Base-by-base conservation (phyloP, 2,329 filamentous ascomycete species). In the Aureobasidium leucospermi region DNA sequence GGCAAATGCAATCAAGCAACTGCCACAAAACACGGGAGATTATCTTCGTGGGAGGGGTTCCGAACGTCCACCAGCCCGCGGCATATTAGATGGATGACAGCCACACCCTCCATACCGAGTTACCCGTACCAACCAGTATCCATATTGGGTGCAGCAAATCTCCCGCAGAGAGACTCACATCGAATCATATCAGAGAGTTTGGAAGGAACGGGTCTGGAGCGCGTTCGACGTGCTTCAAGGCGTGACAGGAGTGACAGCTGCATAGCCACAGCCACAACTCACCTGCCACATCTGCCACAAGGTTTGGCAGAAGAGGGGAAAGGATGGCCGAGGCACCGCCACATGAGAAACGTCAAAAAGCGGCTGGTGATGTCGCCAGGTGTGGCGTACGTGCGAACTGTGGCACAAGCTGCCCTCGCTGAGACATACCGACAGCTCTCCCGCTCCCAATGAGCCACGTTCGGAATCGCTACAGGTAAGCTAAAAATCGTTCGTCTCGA, bases 131-230 rank as follows among this genome's bases (percentile, higher is more conserved):
- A 31, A 23, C 23, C 23, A 23, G 23, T 23, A 23, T 23, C 23
- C 23, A 23, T 7, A 34, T 55, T 23, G 51, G 51, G 51, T 56
- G 39, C 52, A 56, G 52, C 52, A 56, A 56, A 56, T 56, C 41
- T 56, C 52, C 52, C 52, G 52, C 19, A 36, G 39, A 36, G 19
- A 43, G 11, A 29, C 41, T 45, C 39, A 11, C 41, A 32, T 56
- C 52, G 23, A 56, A 45, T 46, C 52, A 45, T 23, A 16, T 13
- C 31, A 31, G 52, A 28, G 16, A 29, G 41, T 46, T 46, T 23
- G 41, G 11, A 46, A 10, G 19, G 13, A 55, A 2, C 9, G 52
- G 15, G 41, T 29, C 41, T 56, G 39, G 52, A 38, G 16, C 31
- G 52, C 31, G 52, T 41, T 38, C 31, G 52, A 45, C 5, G 19